phyloP scores from a whole-genome alignment of 2,329 filamentous ascomycete species.

The Penicillium aurantiogriseum region DNA sequence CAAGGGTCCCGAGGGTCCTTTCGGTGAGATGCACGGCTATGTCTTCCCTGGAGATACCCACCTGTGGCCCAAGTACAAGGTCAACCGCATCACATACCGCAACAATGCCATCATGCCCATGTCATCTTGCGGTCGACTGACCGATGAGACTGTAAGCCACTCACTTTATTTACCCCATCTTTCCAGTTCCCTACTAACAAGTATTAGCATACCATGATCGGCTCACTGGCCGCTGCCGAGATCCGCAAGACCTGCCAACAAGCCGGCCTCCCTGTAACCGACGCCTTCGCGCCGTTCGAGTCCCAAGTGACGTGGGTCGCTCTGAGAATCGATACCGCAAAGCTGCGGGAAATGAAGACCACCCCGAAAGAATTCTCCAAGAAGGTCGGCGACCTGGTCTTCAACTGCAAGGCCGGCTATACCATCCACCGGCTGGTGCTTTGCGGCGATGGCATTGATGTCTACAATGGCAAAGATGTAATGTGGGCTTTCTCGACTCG shows the following conservation, averaged over 20 bases:
- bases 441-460: slow-evolving; percentile 52
- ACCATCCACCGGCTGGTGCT: slow-evolving; percentile 48
- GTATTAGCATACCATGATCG: slow-evolving; percentile 40
- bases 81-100: slow-evolving; percentile 51
- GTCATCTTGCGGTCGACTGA: slow-evolving; percentile 43
- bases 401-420: slow-evolving; percentile 43
- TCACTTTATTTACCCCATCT: background rate
- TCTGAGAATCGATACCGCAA: slow-evolving; percentile 57
- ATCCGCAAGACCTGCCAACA: slow-evolving; percentile 40
- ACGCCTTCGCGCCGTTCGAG: slow-evolving; percentile 48
- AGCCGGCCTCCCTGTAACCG: slow-evolving; percentile 44
- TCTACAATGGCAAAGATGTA: slow-evolving; percentile 47
- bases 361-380: slow-evolving; percentile 42
- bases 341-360: slow-evolving; percentile 56
- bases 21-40: slow-evolving; percentile 51
- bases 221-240: slow-evolving; percentile 46
- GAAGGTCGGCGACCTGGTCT: slow-evolving; percentile 45
- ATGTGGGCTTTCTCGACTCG: slow-evolving; percentile 52
- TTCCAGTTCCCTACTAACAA: background rate
- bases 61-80: slow-evolving; percentile 42
- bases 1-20: slow-evolving; percentile 48
- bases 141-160: slow-evolving; percentile 45
- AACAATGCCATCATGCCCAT: slow-evolving; percentile 51
- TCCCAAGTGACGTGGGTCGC: slow-evolving; percentile 51
- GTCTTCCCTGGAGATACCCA: slow-evolving; percentile 45